A percentile compares a stretch with the other conserved stretches of the same genome.
Evolutionary conservation across 768 basidiomycete genomes (phyloP).

Genomic region (Mycena rosella): DNA sequence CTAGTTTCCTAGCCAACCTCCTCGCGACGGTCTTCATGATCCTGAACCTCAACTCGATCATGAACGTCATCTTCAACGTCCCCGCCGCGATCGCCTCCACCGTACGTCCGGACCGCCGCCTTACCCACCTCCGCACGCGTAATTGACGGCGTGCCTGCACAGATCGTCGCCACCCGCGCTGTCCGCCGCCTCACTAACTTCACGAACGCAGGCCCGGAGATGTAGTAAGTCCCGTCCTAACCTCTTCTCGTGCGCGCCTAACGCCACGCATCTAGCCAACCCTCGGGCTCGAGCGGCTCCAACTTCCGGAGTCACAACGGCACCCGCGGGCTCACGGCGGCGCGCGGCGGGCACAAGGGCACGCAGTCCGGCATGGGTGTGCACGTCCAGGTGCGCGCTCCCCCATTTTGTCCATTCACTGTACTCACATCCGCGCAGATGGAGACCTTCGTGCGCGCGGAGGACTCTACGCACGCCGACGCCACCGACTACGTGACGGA

Average conservation of each 20-base stretch:
- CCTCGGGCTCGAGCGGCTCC: conserved; percentile 43
- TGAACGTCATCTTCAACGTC: conserved; percentile 76
- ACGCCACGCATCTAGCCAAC: conserved; percentile 33
- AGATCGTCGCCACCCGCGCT: conserved; percentile 71
- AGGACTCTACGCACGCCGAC: conserved; percentile 38
- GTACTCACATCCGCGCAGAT: conserved; percentile 49
- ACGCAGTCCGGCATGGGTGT: conserved; percentile 51
- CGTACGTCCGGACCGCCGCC: conserved; percentile 41
- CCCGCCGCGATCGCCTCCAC: conserved; percentile 70
- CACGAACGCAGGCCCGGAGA: conserved; percentile 54
- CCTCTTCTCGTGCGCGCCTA: not conserved
- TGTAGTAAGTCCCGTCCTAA: conserved; percentile 54
- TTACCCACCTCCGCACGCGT: conserved; percentile 2
- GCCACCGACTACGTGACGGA: conserved; percentile 40
- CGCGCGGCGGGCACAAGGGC: conserved; percentile 33
- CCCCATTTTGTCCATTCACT: not conserved
- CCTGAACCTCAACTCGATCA: conserved; percentile 72
- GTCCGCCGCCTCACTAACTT: conserved; percentile 72
- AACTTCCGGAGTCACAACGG: conserved; percentile 38
- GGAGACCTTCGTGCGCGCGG: conserved; percentile 61
- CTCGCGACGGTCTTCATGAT: conserved; percentile 75
- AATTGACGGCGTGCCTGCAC: not conserved
- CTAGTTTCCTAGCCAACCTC: conserved; percentile 59
- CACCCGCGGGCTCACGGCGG: conserved; percentile 39
- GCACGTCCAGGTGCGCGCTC: conserved; percentile 57